phyloP scores from a whole-genome alignment of 768 basidiomycete genomes.

The Auricularia sp. region DNA sequence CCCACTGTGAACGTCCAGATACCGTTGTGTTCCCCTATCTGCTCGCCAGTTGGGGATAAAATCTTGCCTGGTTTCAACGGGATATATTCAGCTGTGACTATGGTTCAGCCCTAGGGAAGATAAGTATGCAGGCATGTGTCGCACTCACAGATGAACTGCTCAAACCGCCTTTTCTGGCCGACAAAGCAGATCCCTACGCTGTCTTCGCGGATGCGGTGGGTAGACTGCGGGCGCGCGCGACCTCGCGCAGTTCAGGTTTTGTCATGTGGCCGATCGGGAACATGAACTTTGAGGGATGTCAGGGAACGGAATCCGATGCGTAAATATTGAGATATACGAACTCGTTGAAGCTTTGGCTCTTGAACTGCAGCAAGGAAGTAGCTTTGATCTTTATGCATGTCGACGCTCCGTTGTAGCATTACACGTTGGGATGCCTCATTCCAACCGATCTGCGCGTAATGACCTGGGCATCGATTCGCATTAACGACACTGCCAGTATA shows the following conservation, averaged over 20 bases:
- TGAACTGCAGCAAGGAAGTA: conserved; percentile 80
- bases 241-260: conserved; percentile 62
- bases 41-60: conserved; percentile 43
- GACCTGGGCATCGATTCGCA: conserved; percentile 38
- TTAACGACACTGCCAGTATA: neutral
- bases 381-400: conserved; percentile 76
- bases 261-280: conserved; percentile 64
- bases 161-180: conserved; percentile 66
- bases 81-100: conserved; percentile 60
- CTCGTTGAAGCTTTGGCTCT: conserved; percentile 50
- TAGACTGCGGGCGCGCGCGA: conserved; percentile 53
- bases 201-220: conserved; percentile 71
- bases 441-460: conserved; percentile 73
- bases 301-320: neutral
- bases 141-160: conserved; percentile 57
- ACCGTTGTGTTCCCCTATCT: conserved; percentile 55
- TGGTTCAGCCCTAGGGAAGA: neutral
- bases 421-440: conserved; percentile 14
- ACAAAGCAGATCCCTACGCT: conserved; percentile 96
- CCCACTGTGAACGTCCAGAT: conserved; percentile 84
- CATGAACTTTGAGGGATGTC: conserved; percentile 29
- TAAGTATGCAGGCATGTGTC: neutral
- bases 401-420: conserved; percentile 33
- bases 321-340: conserved; percentile 7
- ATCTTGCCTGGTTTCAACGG: conserved; percentile 59